phyloP scores from a whole-genome alignment of 2,329 filamentous ascomycete genomes.

The Trichoderma lentiforme region DNA sequence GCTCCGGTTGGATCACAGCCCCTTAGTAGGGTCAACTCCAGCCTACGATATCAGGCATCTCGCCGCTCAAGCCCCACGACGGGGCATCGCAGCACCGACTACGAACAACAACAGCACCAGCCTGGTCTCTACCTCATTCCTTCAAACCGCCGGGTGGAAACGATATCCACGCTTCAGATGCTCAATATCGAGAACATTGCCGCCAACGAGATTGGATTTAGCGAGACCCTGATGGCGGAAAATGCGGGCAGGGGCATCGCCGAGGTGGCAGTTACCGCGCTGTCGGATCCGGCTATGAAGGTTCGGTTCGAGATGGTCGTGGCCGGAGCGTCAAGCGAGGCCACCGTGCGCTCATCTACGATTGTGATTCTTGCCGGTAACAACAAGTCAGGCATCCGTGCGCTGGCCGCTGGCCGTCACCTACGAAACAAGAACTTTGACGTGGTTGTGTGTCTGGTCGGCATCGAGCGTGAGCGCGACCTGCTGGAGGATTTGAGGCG shows the following conservation, averaged over 20 bases:
- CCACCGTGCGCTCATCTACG: slow-evolving; percentile 35
- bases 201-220: slow-evolving; percentile 79
- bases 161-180: slow-evolving; percentile 75
- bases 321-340: slow-evolving; percentile 32
- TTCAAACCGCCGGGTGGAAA: slow-evolving; percentile 57
- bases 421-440: slow-evolving; percentile 79
- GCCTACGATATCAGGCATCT: slow-evolving; percentile 36
- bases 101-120: slow-evolving; percentile 36
- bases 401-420: slow-evolving; percentile 81
- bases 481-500: slow-evolving; percentile 75
- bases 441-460: slow-evolving; percentile 78
- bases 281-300: slow-evolving; percentile 60
- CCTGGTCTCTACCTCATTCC: slow-evolving; percentile 53
- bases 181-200: slow-evolving; percentile 90
- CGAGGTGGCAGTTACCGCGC: slow-evolving; percentile 70
- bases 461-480: slow-evolving; percentile 77
- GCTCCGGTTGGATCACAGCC: slow-evolving; percentile 37
- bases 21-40: slow-evolving; percentile 48
- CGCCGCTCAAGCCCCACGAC: slow-evolving; percentile 31
- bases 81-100: slow-evolving; percentile 34
- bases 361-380: slow-evolving; percentile 89
- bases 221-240: slow-evolving; percentile 86
- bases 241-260: slow-evolving; percentile 87
- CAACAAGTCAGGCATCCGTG: slow-evolving; percentile 81
- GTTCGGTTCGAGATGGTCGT: slow-evolving; percentile 47